A percentile compares a stretch with the other conserved stretches of the same genome.
Evolutionary conservation across 768 basidiomycete genomes (phyloP).

Genomic region (Paxillus rubicundulus): DNA sequence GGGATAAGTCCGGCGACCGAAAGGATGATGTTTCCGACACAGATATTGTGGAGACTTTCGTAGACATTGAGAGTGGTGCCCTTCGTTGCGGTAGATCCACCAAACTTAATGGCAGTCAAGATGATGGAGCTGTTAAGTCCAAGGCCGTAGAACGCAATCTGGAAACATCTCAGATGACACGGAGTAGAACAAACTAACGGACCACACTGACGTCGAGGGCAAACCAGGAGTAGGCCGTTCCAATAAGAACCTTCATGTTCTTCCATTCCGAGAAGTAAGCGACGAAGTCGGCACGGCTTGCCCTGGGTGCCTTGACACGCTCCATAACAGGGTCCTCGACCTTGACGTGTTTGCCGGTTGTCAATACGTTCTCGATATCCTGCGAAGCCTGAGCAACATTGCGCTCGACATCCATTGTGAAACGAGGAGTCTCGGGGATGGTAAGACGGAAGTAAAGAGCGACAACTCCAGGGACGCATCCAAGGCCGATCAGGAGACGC

Average conservation of each 20-base stretch:
- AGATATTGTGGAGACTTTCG: slow-evolving; percentile 58
- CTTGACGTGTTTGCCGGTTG: slow-evolving; percentile 42
- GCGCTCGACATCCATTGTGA: slow-evolving; percentile 88
- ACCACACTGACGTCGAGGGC: slow-evolving; percentile 67
- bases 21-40: slow-evolving; percentile 74
- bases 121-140: slow-evolving; percentile 82
- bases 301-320: slow-evolving; percentile 67
- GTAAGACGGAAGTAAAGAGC: slow-evolving; percentile 92
- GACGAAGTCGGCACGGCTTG: slow-evolving; percentile 64
- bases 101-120: slow-evolving; percentile 66
- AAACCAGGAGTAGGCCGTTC: slow-evolving; percentile 83
- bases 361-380: slow-evolving; percentile 71
- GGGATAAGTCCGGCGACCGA: slow-evolving; percentile 79
- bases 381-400: slow-evolving; percentile 72
- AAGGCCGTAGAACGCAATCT: slow-evolving; percentile 88
- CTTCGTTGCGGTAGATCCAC: slow-evolving; percentile 34
- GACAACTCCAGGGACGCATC: slow-evolving; percentile 74
- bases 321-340: slow-evolving; percentile 59
- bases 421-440: slow-evolving; percentile 89
- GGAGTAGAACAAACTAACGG: not conserved
- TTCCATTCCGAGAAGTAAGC: slow-evolving; percentile 68
- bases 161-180: slow-evolving; percentile 3
- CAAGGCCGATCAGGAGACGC: slow-evolving; percentile 87
- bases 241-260: slow-evolving; percentile 78
- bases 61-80: slow-evolving; percentile 44